Evolutionary conservation across 163 green algal genomes (phyloP), one percentile per base, ranked within the genome.

Genomic region (Scenedesmus sp.): DNA sequence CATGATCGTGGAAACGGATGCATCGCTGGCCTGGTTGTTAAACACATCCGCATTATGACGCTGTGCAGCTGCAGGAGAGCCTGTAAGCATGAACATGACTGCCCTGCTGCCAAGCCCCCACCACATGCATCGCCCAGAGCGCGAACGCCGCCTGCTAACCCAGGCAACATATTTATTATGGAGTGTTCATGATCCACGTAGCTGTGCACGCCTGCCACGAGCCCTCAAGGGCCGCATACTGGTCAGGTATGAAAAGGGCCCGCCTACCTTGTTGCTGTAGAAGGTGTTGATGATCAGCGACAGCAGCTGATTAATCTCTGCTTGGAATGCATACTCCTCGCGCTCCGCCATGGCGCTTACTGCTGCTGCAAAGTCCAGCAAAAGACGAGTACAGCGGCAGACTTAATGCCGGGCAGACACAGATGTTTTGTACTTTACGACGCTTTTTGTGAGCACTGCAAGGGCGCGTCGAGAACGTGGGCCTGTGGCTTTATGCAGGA

Each of bases 281-380:
- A 99, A 96, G 37, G 96, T 99, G 97, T 99, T 98, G 95, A 99
- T 99, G 89, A 99, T 98, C 91, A 99, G 98, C 80, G 99, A 98
- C 94, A 99, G 98, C 46, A 99, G 95, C 81, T 99, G 96, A 83
- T 95, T 97, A 65, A 99, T 98, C 93, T 99, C 98, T 22, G 98
- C 98, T 96, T 99, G 88, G 81, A 92, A 92, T 26, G 88, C 88
- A 65, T 85, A 92, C 81, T 88, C 82, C 88, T 92, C 88, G 18
- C 73, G 33, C 44, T 92, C 72, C 9, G 88, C 81, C 88, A 92
- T 92, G 65, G 44, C 53, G 79, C 79, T 86, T 37, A 22, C n/a
- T 89, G 85, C 85, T 61, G 83, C 53, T 83, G 72, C 37, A 33
- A 44, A 43, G 72, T 81, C 72, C 26, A 81, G 72, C 49, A 16